Evolutionary conservation across 1,284 basidiomycete species (phyloP), one percentile per base, ranked within the genome.

Genomic region (Sanghuangporus baumii): DNA sequence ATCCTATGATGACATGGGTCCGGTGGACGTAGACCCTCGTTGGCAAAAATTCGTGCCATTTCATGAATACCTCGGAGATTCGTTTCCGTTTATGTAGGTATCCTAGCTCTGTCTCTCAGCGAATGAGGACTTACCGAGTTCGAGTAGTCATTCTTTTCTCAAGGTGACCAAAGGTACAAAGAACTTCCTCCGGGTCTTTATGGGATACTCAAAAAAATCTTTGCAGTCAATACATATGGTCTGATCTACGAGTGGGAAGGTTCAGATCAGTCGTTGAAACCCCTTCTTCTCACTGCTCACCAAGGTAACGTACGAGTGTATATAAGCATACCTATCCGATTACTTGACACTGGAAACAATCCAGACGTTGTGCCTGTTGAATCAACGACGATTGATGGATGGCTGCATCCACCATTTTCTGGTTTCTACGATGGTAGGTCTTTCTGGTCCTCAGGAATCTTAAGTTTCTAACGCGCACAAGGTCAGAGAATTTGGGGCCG

Each of bases 241-340:
- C 73, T 83, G 20, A 68, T 83, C 0, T 82, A 75, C 68, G 78
- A 79, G 26, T 80, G 79, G 75, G 63, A 73, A 34, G 83, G 83
- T 14, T 73, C 74, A 3, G 75, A 83, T 65, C 34, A 70, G 0
- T 69, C 73, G 9, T 74, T 83, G 60, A 80, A 82, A 65, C 82
- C 82, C 0, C 63, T 81, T 11, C 68, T 83, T 26, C 70, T 84
- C 26, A 76, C 76, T 31, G 79, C 75, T 2, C 81, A 82, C 66
- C 79, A 81, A 72, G 79, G 78, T 75, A 51, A 34, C 3, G 47
- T n/a, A 11, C 8, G 12, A 34, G 20, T 47, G 18, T 61, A 14
- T 11, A 16, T 48, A 18, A 46, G 18, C 58, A 14, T 12, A 18
- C 14, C 36, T 18, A 31, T n/a, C 9, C 8, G 16, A 5, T 9